Evolutionary conservation across 2,329 filamentous ascomycete species (phyloP).

Genomic region (Ophiosphaerella narmari): DNA sequence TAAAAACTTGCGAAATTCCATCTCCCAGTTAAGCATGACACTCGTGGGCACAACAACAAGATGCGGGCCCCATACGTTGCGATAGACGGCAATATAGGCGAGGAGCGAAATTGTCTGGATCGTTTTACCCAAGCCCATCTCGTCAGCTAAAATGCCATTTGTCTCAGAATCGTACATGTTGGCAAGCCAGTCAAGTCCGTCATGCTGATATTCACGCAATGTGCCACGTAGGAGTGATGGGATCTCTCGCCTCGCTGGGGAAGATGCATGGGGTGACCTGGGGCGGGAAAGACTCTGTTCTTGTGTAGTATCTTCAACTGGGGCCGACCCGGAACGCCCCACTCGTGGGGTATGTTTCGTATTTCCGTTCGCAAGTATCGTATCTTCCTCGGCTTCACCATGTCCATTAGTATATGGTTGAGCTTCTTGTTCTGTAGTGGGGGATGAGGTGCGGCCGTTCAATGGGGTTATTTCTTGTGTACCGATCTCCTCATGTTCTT

Average conservation of each 20-base stretch:
- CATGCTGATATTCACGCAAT: slow-evolving; percentile 93
- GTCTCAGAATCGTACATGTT: slow-evolving; percentile 89
- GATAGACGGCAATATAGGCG: slow-evolving; percentile 86
- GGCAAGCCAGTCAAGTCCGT: slow-evolving; percentile 95
- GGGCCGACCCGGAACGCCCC: slow-evolving; percentile 17
- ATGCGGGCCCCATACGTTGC: slow-evolving; percentile 94
- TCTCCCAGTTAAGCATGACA: slow-evolving; percentile 99
- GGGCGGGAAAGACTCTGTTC: slow-evolving; percentile 18
- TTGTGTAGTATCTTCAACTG: slow-evolving; percentile 16
- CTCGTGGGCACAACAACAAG: slow-evolving; percentile 95
- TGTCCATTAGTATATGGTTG: slow-evolving; percentile 35
- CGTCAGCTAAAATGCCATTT: slow-evolving; percentile 95
- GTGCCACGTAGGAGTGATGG: slow-evolving; percentile 77
- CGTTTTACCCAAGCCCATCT: slow-evolving; percentile 98
- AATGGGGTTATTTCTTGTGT: slow-evolving; percentile 14
- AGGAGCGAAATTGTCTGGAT: slow-evolving; percentile 96
- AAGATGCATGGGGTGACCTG: slow-evolving; percentile 36
- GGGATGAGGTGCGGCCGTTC: slow-evolving; percentile 42
- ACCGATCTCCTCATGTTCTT: slow-evolving; percentile 46
- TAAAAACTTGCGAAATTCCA: slow-evolving; percentile 99
- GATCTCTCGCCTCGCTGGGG: slow-evolving; percentile 40
- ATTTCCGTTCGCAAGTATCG: slow-evolving; percentile 19
- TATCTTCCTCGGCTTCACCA: slow-evolving; percentile 4
- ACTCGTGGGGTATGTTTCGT: slow-evolving; percentile 9
- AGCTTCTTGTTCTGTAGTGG: slow-evolving; percentile 51